Percentiles rank a stretch among this genome's conserved stretches.
These are phyloP conservation scores for Trichoderma brevicompactum DNA, from an alignment of 2,329 filamentous ascomycete genomes.

Conservation along the genomic window DNA sequence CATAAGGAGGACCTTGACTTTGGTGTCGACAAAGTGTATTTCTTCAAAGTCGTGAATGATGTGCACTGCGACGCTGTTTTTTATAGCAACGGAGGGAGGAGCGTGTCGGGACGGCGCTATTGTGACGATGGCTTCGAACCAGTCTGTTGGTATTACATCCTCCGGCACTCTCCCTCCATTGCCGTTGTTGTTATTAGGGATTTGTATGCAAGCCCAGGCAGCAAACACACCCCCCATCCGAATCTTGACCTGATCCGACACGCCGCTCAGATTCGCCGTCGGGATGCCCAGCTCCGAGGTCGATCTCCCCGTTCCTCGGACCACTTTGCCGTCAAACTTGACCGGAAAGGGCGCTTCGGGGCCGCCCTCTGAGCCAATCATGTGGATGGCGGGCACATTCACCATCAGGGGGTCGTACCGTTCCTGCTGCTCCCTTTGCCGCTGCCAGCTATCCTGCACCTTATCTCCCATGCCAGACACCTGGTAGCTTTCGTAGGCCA, in stretches of 20 bases:
- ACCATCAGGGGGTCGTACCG: conserved; percentile 44
- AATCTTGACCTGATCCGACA: conserved; percentile 57
- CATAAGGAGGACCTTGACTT: conserved; percentile 62
- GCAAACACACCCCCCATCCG: conserved; percentile 66
- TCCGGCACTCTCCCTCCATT: conserved; percentile 33
- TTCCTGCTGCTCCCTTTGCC: conserved; percentile 39
- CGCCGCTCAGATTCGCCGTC: conserved; percentile 57
- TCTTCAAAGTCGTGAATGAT: conserved; percentile 57
- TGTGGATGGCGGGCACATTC: conserved; percentile 39
- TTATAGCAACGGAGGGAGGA: conserved; percentile 51
- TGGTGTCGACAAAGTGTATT: conserved; percentile 46
- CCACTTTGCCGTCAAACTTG: conserved; percentile 54
- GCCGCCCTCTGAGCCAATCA: conserved; percentile 56
- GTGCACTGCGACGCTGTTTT: conserved; percentile 57
- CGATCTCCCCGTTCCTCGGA: conserved; percentile 49
- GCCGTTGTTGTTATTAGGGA: conserved; percentile 31
- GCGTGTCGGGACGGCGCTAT: conserved; percentile 56
- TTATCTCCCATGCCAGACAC: conserved; percentile 36
- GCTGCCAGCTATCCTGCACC: conserved; percentile 43
- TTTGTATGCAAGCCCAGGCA: conserved; percentile 60
- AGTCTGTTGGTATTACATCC: conserved; percentile 46
- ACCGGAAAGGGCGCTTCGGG: conserved; percentile 59
- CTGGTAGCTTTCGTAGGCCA: conserved; percentile 45
- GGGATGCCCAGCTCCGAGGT: conserved; percentile 51
- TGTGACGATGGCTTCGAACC: conserved; percentile 64